Percentiles rank a stretch among this genome's conserved stretches.
Conservation (phyloP, 495 filamentous ascomycete genomes). For the Xylaria castorea region DNA sequence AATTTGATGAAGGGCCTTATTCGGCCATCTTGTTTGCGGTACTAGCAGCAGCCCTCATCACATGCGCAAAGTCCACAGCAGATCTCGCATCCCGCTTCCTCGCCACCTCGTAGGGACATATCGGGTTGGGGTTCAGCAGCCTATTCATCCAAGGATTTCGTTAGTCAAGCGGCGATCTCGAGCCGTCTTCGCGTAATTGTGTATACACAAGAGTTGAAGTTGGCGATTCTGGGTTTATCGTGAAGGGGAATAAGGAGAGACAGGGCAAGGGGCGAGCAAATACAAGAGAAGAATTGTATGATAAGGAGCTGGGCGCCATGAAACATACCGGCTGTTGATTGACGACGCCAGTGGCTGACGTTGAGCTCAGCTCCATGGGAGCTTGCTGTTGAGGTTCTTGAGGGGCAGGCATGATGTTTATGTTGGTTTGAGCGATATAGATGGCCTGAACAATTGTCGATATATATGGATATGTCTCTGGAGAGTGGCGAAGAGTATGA, state of each 20-base stretch:
- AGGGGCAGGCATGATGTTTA: slow-evolving; percentile 35
- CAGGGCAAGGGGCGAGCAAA: not conserved
- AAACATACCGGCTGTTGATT: slow-evolving; percentile 41
- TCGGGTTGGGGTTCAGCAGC: slow-evolving; percentile 39
- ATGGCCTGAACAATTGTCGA: slow-evolving; percentile 7
- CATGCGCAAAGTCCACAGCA: slow-evolving; percentile 46
- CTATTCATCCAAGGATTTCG: slow-evolving; percentile 19
- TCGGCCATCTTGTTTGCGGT: not conserved
- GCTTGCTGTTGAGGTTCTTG: slow-evolving; percentile 44
- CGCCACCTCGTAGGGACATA: slow-evolving; percentile 40
- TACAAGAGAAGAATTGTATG: not conserved
- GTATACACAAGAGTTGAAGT: not conserved
- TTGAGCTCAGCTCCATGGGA: slow-evolving; percentile 43
- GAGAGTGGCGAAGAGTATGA: not conserved
- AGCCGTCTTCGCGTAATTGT: not conserved
- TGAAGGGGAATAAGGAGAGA: not conserved
- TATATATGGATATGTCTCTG: not conserved
- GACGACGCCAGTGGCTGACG: slow-evolving; percentile 34
- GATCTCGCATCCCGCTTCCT: slow-evolving; percentile 44
- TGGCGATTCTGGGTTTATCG: not conserved
- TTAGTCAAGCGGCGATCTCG: slow-evolving; percentile 1
- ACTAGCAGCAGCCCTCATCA: slow-evolving; percentile 44
- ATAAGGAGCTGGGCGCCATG: not conserved
- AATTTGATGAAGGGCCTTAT: not conserved
- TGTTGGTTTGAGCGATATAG: slow-evolving; percentile 15